Base-by-base conservation (phyloP, 306 rosid species). In the Neltuma alba region DNA sequence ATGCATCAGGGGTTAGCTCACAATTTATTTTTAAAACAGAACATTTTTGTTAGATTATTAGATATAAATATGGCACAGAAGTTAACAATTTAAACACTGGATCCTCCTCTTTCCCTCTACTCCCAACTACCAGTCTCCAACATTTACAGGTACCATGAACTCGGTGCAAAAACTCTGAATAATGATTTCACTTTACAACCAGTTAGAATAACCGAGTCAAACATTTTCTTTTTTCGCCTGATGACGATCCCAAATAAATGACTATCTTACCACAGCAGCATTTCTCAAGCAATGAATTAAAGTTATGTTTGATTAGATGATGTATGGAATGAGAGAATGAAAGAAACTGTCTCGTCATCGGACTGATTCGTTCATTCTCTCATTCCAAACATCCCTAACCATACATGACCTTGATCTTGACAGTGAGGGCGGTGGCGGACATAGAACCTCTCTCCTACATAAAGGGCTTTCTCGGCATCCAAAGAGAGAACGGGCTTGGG, bases 361-460 rank as follows among this genome's bases (percentile, higher is more conserved):
- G 33, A 13, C 77, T 41, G 28, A 4, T 1, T 16, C 25, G 1
- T 70, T 82, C 71, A 28, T 78, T 85, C 82, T 14, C 18, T 79
- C 80, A 54, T 13, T 85, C 86, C 88, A 85, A 2, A 57, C 58
- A 33, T 40, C 23, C 75, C 67, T 85, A 75, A 68, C 6, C 74
- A 60, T 71, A 85, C 79, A 65, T n/a, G 18, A 54, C 61, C 42
- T 71, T 48, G 18, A 54, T 42, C 42, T 71, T 48, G 18, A 47
- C 5, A 30, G 0, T 1, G 34, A 6, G 2, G 36, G 9, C 9
- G n/a, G 38, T 38, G 9, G n/a, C 3, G 61, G 12, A 21, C n/a
- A 61, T 61, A 13, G 63, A 12, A 60, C 9, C 8, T 10, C 60
- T 12, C n/a, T 28, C 16, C 36, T 1, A 14, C 21, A 15, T 1